Evolutionary conservation across 1,284 basidiomycete species (phyloP).

Genomic region (Grifola frondosa): DNA sequence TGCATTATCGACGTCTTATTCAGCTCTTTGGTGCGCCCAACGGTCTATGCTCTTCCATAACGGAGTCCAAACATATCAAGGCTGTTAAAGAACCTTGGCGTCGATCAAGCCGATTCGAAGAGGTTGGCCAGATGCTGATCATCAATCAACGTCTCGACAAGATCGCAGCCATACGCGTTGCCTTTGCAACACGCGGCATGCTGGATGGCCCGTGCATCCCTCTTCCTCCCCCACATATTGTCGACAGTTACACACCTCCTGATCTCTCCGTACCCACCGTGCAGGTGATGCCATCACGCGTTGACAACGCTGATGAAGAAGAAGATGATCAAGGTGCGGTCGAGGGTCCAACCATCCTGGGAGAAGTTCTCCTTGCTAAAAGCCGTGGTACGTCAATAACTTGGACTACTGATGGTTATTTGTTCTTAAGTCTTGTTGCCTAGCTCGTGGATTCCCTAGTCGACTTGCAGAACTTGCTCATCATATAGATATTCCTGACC

Average conservation of each 20-base stretch:
- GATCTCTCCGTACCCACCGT: no score
- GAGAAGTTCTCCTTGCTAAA: no score
- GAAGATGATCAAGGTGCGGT: no score
- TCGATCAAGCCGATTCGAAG: slow-evolving; percentile 9
- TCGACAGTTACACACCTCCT: no score
- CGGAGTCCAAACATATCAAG: slow-evolving; percentile 21
- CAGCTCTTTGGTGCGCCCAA: slow-evolving; percentile 20
- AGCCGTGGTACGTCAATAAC: not conserved
- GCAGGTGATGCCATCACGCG: no score
- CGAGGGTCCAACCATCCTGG: no score
- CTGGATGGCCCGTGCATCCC: slow-evolving; percentile 7
- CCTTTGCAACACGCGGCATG: slow-evolving; percentile 11
- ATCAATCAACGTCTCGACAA: slow-evolving; percentile 11
- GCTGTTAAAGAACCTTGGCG: slow-evolving; percentile 26
- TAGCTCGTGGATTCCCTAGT: not conserved
- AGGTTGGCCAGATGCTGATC: slow-evolving; percentile 18
- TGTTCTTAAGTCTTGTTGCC: no score
- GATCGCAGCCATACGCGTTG: slow-evolving; percentile 10
- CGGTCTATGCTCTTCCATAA: slow-evolving; percentile 24
- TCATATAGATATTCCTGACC: not conserved
- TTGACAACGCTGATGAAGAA: no score
- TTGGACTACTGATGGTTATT: no score
- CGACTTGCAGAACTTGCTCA: not conserved
- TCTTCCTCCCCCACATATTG: no score
- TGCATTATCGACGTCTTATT: slow-evolving; percentile 15